Evolutionary conservation across 2,329 filamentous ascomycete species (phyloP).

Genomic region (Clathrospora elynae): DNA sequence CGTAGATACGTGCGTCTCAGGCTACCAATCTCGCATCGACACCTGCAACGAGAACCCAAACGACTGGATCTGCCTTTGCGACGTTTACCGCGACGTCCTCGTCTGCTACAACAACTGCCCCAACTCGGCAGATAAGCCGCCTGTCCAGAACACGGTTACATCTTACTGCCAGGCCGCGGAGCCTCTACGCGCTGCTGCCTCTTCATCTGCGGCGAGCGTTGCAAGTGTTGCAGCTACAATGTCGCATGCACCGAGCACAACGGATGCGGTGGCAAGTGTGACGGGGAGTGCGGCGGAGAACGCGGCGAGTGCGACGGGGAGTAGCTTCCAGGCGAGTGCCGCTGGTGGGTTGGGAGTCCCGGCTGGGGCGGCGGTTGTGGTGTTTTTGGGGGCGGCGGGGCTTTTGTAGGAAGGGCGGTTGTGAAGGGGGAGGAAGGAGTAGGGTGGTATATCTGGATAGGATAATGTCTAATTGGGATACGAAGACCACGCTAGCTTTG

Average conservation of each 20-base stretch:
- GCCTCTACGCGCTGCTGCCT: conserved; percentile 36
- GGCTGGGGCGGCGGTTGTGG: conserved; percentile 36
- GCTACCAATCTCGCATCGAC: conserved; percentile 50
- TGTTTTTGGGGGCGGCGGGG: conserved; percentile 22
- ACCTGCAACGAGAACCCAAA: conserved; percentile 50
- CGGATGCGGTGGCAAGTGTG: conserved; percentile 4
- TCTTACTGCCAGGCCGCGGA: conserved; percentile 52
- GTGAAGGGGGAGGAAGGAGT: neutral
- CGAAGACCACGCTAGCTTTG: no score
- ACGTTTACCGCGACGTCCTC: conserved; percentile 58
- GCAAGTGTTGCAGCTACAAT: conserved; percentile 29
- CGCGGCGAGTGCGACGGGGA: conserved; percentile 10
- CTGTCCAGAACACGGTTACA: conserved; percentile 44
- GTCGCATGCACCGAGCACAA: conserved; percentile 13
- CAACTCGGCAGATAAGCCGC: conserved; percentile 46
- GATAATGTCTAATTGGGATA: conserved; percentile 11
- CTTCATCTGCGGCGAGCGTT: conserved; percentile 21
- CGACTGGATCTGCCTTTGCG: conserved; percentile 64
- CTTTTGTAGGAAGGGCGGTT: conserved; percentile 21
- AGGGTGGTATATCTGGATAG: conserved; percentile 2
- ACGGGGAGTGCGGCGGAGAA: neutral
- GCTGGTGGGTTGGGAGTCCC: conserved; percentile 11
- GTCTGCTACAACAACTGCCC: conserved; percentile 71
- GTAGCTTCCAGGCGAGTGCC: conserved; percentile 26
- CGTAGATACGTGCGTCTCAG: conserved; percentile 55